A percentile compares a stretch with the other conserved stretches of the same genome.
phyloP scores from a whole-genome alignment of 2,329 filamentous ascomycete species.

The Fusarium tricinctum region DNA sequence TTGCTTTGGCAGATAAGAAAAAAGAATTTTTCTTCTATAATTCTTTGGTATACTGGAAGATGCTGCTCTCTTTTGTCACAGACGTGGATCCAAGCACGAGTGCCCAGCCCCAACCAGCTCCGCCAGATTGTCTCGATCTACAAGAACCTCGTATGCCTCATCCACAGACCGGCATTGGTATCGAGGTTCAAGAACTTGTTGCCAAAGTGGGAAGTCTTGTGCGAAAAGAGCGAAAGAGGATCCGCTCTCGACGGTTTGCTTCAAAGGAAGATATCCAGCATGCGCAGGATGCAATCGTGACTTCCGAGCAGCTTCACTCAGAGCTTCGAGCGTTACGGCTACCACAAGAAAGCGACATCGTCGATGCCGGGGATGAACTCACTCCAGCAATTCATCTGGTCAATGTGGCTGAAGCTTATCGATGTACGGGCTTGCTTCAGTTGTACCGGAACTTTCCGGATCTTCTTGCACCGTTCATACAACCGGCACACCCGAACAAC shows the following conservation, averaged over 20 bases:
- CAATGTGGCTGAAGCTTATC: constrained; percentile 48
- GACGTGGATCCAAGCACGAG: constrained; percentile 32
- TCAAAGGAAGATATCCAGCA: constrained; percentile 48
- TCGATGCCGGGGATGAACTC: constrained; percentile 47
- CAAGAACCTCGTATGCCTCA: constrained; percentile 45
- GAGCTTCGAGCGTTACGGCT: constrained; percentile 38
- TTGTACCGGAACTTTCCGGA: constrained; percentile 57
- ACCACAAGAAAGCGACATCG: constrained; percentile 34
- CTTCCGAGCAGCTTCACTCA: constrained; percentile 36
- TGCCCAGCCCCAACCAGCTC: constrained; percentile 22
- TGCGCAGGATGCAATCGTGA: constrained; percentile 42
- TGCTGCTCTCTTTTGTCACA: constrained; percentile 48
- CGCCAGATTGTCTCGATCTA: constrained; percentile 22
- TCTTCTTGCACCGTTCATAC: constrained; percentile 52
- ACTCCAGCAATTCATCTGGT: constrained; percentile 48
- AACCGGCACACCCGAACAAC: constrained; percentile 7
- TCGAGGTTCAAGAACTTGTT: constrained; percentile 47
- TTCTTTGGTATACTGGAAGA: constrained; percentile 48
- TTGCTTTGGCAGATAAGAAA: constrained; percentile 37
- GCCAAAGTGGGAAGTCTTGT: constrained; percentile 45
- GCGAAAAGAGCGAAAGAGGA: constrained; percentile 45
- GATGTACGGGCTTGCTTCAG: constrained; percentile 49
- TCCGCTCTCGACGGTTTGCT: constrained; percentile 41
- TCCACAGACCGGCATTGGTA: constrained; percentile 48
- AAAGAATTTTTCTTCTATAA: constrained; percentile 49